Percentiles rank a stretch among this genome's conserved stretches.
Conservation (phyloP, 768 basidiomycete species). For the Hericium alpestre region DNA sequence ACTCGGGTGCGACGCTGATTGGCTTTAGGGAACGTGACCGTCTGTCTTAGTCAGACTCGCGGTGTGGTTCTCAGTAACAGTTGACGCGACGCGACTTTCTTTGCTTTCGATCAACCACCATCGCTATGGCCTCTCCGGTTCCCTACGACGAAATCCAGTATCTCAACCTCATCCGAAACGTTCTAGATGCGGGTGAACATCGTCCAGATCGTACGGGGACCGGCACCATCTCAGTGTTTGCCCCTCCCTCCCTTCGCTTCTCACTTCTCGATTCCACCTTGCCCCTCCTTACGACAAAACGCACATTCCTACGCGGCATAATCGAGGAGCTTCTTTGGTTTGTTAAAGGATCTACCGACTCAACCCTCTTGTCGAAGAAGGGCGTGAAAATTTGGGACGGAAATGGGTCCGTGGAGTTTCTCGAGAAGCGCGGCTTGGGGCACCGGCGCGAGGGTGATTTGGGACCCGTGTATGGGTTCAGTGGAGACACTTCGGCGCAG, state of each 20-base stretch:
- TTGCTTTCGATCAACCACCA: neutral
- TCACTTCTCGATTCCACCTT: constrained; percentile 65
- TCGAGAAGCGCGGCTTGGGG: constrained; percentile 74
- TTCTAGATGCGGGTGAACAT: constrained; percentile 64
- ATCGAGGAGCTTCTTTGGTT: constrained; percentile 96
- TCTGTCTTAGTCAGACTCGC: no score
- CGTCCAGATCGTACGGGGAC: constrained; percentile 93
- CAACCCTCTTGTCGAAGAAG: constrained; percentile 59
- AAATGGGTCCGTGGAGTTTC: constrained; percentile 80
- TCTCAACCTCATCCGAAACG: constrained; percentile 65
- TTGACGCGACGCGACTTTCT: neutral
- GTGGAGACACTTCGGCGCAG: constrained; percentile 91
- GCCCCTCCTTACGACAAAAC: constrained; percentile 90
- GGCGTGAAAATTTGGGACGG: constrained; percentile 98
- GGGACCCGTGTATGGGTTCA: constrained; percentile 95
- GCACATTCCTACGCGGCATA: constrained; percentile 86
- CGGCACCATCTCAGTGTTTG: constrained; percentile 86
- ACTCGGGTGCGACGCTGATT: no score
- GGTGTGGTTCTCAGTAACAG: no score
- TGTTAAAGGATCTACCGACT: constrained; percentile 74
- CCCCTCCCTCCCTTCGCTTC: constrained; percentile 84
- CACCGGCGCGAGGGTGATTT: constrained; percentile 85
- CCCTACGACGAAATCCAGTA: constrained; percentile 85
- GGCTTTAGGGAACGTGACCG: no score
- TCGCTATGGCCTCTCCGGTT: neutral